Conservation (phyloP, 2,329 filamentous ascomycete species). For the Metarhizium humberi region DNA sequence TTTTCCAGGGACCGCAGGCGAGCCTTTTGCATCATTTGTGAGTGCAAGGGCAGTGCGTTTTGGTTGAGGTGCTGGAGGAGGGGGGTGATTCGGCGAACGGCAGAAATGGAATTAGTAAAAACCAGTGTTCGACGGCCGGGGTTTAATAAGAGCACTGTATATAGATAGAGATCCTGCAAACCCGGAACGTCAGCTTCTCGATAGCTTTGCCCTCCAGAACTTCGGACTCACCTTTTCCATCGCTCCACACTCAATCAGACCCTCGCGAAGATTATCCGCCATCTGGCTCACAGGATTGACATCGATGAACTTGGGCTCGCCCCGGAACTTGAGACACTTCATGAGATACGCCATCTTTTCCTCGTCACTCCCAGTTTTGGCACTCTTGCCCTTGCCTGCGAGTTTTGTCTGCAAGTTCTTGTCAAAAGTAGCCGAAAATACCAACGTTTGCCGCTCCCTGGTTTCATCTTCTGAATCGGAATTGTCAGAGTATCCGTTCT, state of each 20-base stretch:
- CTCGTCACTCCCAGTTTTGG: conserved; percentile 45
- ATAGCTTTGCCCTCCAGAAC: background rate
- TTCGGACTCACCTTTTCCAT: conserved; percentile 69
- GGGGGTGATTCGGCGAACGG: conserved; percentile 76
- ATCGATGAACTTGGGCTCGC: conserved; percentile 84
- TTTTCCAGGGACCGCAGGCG: conserved; percentile 86
- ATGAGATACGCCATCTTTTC: conserved; percentile 90
- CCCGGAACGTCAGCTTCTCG: conserved; percentile 10
- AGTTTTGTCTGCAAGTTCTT: conserved; percentile 87
- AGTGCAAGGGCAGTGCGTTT: conserved; percentile 71
- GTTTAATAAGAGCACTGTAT: conserved; percentile 76
- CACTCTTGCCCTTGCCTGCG: conserved; percentile 56
- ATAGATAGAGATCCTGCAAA: conserved; percentile 76
- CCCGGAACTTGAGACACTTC: conserved; percentile 78
- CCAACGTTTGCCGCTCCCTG: conserved; percentile 68
- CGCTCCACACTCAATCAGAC: conserved; percentile 81
- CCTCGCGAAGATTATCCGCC: conserved; percentile 78
- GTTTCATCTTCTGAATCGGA: conserved; percentile 34
- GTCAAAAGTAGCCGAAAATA: conserved; percentile 95
- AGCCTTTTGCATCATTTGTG: conserved; percentile 92
- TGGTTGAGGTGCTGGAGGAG: conserved; percentile 76
- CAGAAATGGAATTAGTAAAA: conserved; percentile 93
- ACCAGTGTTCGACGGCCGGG: conserved; percentile 73
- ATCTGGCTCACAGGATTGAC: conserved; percentile 84
- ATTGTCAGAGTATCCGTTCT: conserved; percentile 40